These are phyloP conservation scores for Leishmania guyanensis DNA, from an alignment of 208 protist species.

Conservation along the genomic window DNA sequence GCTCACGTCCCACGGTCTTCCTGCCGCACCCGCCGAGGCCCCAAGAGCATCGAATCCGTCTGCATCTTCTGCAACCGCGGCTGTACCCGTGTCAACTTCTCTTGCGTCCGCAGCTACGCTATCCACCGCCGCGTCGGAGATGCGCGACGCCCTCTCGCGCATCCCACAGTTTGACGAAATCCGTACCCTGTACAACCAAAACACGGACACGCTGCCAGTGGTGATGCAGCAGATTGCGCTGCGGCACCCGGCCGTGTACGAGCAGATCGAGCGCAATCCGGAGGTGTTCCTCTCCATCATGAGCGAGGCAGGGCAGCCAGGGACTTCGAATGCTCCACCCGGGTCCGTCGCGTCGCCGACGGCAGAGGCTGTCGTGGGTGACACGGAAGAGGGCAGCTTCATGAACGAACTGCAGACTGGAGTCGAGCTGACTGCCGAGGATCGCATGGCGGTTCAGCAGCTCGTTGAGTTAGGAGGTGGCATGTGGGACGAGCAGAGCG, in stretches of 20 bases:
- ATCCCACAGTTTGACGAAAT: constrained; percentile 84
- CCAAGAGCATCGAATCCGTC: constrained; percentile 9
- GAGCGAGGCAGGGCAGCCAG: constrained; percentile 35
- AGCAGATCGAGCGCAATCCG: constrained; percentile 63
- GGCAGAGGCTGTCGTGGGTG: background rate
- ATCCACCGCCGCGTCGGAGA: constrained; percentile 16
- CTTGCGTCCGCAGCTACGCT: background rate
- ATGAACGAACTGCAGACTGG: constrained; percentile 30
- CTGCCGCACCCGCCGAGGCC: constrained; percentile 1
- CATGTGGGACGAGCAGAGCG: constrained; percentile 75
- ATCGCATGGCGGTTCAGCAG: constrained; percentile 54
- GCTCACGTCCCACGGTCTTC: constrained; percentile 12
- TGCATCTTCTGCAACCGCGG: constrained; percentile 5
- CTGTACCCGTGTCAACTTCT: constrained; percentile 1
- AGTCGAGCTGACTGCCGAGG: constrained; percentile 48
- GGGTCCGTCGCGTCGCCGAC: constrained; percentile 7
- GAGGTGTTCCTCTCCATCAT: constrained; percentile 78
- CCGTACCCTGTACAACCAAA: constrained; percentile 56
- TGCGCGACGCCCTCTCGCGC: constrained; percentile 53
- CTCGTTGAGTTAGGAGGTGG: constrained; percentile 80
- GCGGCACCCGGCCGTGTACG: constrained; percentile 70
- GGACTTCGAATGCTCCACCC: background rate
- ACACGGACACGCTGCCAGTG: constrained; percentile 55
- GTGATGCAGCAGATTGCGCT: constrained; percentile 72
- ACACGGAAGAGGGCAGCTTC: constrained; percentile 8